These are phyloP conservation scores for Tylopilus felleus DNA, from an alignment of 768 basidiomycete species.

Conservation along the genomic window DNA sequence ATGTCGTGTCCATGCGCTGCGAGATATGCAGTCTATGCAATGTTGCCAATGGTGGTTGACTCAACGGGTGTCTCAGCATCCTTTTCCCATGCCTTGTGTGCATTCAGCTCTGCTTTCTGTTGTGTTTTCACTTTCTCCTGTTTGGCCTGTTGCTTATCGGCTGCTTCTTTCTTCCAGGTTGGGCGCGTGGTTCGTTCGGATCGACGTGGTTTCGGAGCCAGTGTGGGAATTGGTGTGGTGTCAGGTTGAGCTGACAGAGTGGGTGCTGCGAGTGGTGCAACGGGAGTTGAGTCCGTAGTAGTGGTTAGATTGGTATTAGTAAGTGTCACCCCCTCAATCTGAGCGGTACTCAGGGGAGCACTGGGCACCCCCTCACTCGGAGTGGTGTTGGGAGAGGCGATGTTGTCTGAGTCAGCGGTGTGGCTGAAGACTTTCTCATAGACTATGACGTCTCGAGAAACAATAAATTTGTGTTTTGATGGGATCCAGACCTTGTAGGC, in stretches of 20 bases:
- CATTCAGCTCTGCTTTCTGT: too few relatives aligned
- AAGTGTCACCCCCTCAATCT: background rate
- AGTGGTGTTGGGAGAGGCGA: background rate
- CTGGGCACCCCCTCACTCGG: background rate
- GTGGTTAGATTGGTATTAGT: background rate
- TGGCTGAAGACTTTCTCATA: background rate
- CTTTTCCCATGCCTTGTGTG: too few relatives aligned
- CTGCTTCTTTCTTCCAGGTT: background rate
- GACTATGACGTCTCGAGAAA: background rate
- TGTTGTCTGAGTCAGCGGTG: background rate
- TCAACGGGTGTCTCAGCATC: too few relatives aligned
- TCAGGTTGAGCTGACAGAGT: background rate
- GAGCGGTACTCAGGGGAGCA: background rate
- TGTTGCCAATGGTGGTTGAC: too few relatives aligned
- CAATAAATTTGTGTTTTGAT: constrained; percentile 1
- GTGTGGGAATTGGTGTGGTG: background rate
- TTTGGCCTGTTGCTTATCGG: background rate
- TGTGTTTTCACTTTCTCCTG: background rate
- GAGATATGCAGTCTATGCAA: too few relatives aligned
- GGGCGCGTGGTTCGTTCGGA: background rate
- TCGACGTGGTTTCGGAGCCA: too few relatives aligned
- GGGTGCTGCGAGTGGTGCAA: too few relatives aligned
- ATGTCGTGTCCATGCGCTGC: too few relatives aligned
- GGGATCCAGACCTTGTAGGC: constrained; percentile 7
- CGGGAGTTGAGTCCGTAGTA: background rate